Evolutionary conservation across 1,139 yeast species (phyloP), one percentile per base, ranked within the genome.

Genomic region (Diutina neorugosa): DNA sequence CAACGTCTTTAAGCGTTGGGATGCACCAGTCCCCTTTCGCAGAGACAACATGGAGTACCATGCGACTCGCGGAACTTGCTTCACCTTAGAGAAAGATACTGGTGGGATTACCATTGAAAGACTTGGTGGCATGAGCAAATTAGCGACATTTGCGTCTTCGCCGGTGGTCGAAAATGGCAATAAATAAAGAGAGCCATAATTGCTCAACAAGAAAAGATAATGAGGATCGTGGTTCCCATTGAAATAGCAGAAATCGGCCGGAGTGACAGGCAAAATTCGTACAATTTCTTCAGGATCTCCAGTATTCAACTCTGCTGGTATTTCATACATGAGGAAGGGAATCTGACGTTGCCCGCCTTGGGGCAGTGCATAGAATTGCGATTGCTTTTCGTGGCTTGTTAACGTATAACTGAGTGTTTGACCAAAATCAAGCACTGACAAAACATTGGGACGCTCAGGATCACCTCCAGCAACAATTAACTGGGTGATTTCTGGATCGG

Each of bases 331-430:
- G 40, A 8, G 18, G n/a, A 46, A 25, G 7, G 50, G 40, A 14
- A 73, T 59, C n/a, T 65, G 64, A 44, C 71, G 62, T 55, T 66
- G 72, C 8, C 77, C 77, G 27, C 65, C 63, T 43, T 74, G 75
- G 0, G 96, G 95, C 47, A 70, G 73, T 0, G 86, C 72, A 65
- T 89, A 94, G 61, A 83, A 89, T 48, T 77, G 78, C 12, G 86
- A 85, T 84, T 90, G 94, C 54, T 82, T 82, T 16, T 84, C 87
- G 64, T 88, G 87, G 0, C 96, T 84, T 0, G 96, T 85, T 55
- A 90, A 69, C 2, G 91, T 77, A 57, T 88, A 87, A 54, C 82
- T 78, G 41, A 96, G 86, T 9, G 96, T 88, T 25, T 76, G 73
- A 1, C 97, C 97, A 61, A 88, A 86, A 58, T 89, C 89, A 56